phyloP scores from a whole-genome alignment of 257 asterid species.

The Solanum chilense region DNA sequence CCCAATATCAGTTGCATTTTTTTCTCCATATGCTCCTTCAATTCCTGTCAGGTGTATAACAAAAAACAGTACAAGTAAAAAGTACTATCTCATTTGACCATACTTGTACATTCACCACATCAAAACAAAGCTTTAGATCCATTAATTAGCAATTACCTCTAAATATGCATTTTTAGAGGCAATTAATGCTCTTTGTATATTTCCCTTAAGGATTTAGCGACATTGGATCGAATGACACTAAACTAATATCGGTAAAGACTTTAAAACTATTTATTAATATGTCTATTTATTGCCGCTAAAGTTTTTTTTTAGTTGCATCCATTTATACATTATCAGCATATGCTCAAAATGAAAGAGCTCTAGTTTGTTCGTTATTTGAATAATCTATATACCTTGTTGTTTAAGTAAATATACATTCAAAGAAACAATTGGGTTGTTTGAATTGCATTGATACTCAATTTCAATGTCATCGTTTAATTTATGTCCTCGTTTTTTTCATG shows the following conservation, averaged over 20 bases:
- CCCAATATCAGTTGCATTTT: not conserved
- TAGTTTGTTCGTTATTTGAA: not conserved
- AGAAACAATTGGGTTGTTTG: not conserved
- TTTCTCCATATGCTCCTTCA: not conserved
- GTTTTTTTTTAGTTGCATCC: fast-evolving
- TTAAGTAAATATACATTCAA: not conserved
- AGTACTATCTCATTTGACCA: not conserved
- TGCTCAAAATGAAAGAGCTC: no score
- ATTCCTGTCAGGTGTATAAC: not conserved
- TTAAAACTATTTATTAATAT: no score
- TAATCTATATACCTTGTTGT: not conserved
- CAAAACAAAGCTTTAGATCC: no score
- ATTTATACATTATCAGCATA: no score
- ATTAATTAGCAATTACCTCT: no score
- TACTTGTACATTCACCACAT: not conserved
- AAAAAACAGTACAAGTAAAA: not conserved
- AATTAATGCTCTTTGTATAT: no score
- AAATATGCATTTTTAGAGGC: no score
- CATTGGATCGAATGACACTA: no score
- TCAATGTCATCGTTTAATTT: not conserved
- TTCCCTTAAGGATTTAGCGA: no score
- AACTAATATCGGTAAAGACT: no score
- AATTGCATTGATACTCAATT: not conserved
- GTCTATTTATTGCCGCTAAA: no score
- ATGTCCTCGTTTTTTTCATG: not conserved